Percentiles rank a stretch among this genome's conserved stretches.
These are phyloP conservation scores for Kentomonas sorsogonicus DNA, from an alignment of 208 protist species.

Conservation along the genomic window DNA sequence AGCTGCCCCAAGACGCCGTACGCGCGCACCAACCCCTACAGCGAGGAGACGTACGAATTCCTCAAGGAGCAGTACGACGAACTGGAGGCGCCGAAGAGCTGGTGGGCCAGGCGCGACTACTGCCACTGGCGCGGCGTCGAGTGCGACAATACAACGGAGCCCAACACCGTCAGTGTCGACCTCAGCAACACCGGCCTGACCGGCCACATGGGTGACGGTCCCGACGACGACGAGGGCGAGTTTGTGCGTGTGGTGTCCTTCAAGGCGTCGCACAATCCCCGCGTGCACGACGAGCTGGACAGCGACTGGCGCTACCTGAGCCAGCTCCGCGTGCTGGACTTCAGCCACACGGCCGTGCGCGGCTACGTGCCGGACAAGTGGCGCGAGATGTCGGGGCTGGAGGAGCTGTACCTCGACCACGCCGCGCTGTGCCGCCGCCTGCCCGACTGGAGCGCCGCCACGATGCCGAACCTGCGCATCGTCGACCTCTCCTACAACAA, in stretches of 20 bases:
- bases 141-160: conserved; percentile 18
- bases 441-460: conserved; percentile 12
- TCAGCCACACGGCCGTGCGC: conserved; percentile 20
- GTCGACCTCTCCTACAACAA: conserved; percentile 21
- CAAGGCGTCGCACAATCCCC: conserved; percentile 16
- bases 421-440: conserved; percentile 14
- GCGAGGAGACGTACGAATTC: conserved; percentile 16
- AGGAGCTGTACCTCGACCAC: conserved; percentile 22
- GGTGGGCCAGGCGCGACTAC: conserved; percentile 17
- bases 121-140: conserved; percentile 19
- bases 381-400: conserved; percentile 13
- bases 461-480: conserved; percentile 14
- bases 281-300: conserved; percentile 12
- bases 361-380: conserved; percentile 12
- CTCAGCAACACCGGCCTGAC: conserved; percentile 12
- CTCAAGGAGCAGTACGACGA: conserved; percentile 12
- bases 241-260: conserved; percentile 14
- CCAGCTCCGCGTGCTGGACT: conserved; percentile 15
- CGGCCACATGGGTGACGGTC: conserved; percentile 7
- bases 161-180: conserved; percentile 11
- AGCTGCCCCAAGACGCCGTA: no score
- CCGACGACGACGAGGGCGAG: conserved; percentile 1
- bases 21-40: no score
- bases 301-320: conserved; percentile 7
- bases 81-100: conserved; percentile 5